phyloP scores from a whole-genome alignment of 257 asterid species.

The Fraxinus anomala region DNA sequence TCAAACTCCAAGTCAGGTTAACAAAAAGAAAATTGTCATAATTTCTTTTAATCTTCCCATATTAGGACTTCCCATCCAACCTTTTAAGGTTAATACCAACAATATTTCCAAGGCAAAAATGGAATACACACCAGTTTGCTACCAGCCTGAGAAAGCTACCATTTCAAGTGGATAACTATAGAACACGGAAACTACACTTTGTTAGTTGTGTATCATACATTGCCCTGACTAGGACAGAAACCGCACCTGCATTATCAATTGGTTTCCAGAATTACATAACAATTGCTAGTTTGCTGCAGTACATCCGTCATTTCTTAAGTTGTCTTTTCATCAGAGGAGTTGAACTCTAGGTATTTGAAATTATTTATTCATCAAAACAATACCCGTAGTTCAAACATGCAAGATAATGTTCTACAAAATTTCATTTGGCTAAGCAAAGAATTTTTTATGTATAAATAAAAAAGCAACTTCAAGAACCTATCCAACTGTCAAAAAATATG shows the following conservation, averaged over 20 bases:
- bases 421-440: too few relatives aligned
- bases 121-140: too few relatives aligned
- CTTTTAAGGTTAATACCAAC: not conserved
- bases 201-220: not conserved
- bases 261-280: not conserved
- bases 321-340: not conserved
- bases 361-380: not conserved
- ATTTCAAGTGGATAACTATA: too few relatives aligned
- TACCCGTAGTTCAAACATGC: not conserved
- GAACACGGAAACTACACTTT: not conserved
- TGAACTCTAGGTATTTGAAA: not conserved
- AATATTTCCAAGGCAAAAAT: not conserved
- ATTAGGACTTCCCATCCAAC: not conserved
- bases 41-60: not conserved
- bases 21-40: not conserved
- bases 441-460: too few relatives aligned
- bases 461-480: too few relatives aligned
- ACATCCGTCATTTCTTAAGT: not conserved
- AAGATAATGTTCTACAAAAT: not conserved
- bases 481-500: too few relatives aligned
- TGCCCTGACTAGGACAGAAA: conserved; percentile 10
- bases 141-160: not conserved
- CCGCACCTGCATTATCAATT: not conserved
- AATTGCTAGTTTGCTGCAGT: not conserved
- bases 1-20: not conserved